Evolutionary conservation across 345 rosid genomes (phyloP).

Genomic region (Lepidium sativum): DNA sequence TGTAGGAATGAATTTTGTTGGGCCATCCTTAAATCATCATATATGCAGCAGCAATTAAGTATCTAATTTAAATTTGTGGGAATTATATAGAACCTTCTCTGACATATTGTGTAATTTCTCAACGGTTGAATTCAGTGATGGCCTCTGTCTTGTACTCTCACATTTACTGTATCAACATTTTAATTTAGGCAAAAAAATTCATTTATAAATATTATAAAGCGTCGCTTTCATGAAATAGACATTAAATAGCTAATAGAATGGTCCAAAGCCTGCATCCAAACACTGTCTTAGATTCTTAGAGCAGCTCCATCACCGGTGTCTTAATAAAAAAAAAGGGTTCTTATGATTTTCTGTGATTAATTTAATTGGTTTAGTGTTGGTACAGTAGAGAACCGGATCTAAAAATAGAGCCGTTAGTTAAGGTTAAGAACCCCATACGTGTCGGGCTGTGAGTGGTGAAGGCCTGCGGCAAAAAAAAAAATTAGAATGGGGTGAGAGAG

Average conservation of each 20-base stretch:
- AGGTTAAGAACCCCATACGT: too few species aligned
- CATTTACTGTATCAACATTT: neutral
- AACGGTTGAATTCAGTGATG: conserved; percentile 21
- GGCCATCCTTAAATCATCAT: neutral
- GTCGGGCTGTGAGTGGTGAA: too few species aligned
- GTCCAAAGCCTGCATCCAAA: conserved; percentile 17
- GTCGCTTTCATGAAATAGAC: neutral
- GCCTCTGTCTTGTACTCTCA: conserved; percentile 10
- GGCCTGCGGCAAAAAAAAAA: too few species aligned
- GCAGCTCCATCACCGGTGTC: too few species aligned
- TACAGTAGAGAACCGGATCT: too few species aligned
- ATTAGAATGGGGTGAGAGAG: too few species aligned
- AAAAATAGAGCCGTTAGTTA: too few species aligned
- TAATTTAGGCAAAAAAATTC: too few species aligned
- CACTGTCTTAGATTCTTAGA: neutral
- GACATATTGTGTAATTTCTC: conserved; percentile 11
- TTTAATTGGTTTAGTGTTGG: too few species aligned
- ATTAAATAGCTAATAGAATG: neutral
- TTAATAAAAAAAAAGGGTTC: too few species aligned
- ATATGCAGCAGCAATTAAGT: neutral
- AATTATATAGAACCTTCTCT: conserved; percentile 9
- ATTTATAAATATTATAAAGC: too few species aligned
- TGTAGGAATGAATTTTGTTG: neutral
- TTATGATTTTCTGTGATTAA: too few species aligned
- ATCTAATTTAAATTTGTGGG: neutral